Evolutionary conservation across 345 rosid species (phyloP), one percentile per base, ranked within the genome.

Genomic region (Salix dunnii): DNA sequence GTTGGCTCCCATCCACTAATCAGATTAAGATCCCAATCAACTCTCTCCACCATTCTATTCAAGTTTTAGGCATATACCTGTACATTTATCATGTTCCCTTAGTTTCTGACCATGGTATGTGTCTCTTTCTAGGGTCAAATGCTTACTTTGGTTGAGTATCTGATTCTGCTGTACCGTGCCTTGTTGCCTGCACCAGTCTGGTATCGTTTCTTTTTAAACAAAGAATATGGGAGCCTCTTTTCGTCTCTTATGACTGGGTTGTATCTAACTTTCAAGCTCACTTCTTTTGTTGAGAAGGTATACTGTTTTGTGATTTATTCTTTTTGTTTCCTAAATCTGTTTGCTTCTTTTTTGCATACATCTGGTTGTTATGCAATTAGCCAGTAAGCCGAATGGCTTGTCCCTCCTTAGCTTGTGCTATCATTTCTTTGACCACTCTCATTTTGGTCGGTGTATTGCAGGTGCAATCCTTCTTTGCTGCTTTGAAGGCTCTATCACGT

Each of bases 381-480:
- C 7, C 25, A 7, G 33, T 18, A 2, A 31, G 25, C 28, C 7
- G 42, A 40, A 65, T 27, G 75, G 67, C 65, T 51, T 68, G 43
- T 33, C 48, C 60, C 18, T 74, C n/a, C 33, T 38, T 20, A 16
- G 55, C 72, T 12, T 70, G 36, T 23, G 18, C 46, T 60, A 53
- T 30, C 27, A 25, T 73, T n/a, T 77, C 49, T 58, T 11, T 48
- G 40, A 14, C 18, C n/a, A 8, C 68, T 35, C 5, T 33, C 31
- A 33, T 70, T 53, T 53, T 13, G 27, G 25, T 55, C 67, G 38
- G 67, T 42, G 28, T 48, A 33, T 67, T 79, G 71, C 74, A 96
- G 99, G 99, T 96, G 75, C 99, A 93, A 73, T 90, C 88, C 70
- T 93, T 96, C 87, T 91, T 90, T 85, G 76, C 98, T 74, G 91